Base-by-base conservation (phyloP, 1,139 yeast genomes). In the Pichia inconspicua region DNA sequence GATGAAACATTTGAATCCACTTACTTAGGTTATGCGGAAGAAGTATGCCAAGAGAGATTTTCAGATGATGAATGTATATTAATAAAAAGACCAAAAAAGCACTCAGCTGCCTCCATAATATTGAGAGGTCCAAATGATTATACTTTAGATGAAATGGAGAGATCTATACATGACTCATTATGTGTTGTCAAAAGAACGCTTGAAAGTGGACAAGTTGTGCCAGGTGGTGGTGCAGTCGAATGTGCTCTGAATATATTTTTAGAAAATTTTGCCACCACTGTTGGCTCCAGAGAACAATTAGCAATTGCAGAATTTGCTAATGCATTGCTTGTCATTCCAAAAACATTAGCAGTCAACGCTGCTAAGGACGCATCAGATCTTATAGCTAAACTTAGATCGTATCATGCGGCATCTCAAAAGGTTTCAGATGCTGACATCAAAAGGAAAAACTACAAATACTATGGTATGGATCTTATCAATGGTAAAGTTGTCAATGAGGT, bases 211-310 rank as follows among this genome's bases (percentile, higher is more conserved):
- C 71, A 78, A 57, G 94, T 94, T 50, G 98, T 94, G 10, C 97
- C 98, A 43, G 99, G 99, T 50, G 99, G 98, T 55, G 99, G 99
- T 54, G 96, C 97, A 25, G 98, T 92, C 43, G 99, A 94, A 71
- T 77, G 96, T 43, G 97, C 98, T 11, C 77, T 94, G 60, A 90
- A 89, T 71, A 89, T 94, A 51, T 94, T 88, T 66, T 75, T 94
- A 65, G 98, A 94, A 68, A 92, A 88, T 66, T 92, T 94, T 68
- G 98, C 98, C 42, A 92, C 98, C 10, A 89, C 97, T 1, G 92
- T 90, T 51, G 97, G 97, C 4, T 88, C 97, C 25, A 81, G 99
- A 64, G 99, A 94, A 68, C 99, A 94, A 68, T 77, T 92, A 61
- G 98, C 98, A 10, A 92, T 94, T 69, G 96, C 97, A 1, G 98